Base-by-base conservation (phyloP, 148 eudicot genomes). In the Talinum fruticosum region DNA sequence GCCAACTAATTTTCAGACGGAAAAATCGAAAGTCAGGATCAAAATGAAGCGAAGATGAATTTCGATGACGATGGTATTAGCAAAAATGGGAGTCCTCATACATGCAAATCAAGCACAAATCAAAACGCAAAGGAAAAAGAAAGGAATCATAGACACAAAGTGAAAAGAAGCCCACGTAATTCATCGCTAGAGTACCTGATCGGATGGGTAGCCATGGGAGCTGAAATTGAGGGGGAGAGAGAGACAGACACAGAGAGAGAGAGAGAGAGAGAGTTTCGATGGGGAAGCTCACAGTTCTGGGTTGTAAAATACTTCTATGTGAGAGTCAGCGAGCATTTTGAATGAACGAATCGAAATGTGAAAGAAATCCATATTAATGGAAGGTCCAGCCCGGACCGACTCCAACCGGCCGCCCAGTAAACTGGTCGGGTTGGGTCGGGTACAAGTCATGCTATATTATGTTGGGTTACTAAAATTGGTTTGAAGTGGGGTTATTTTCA, bases 181-280 rank as follows among this genome's bases (percentile, higher is more conserved):
- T 28, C 33, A 2, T 32, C 64, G 10, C n/a, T 23, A 24, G 34
- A 24, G 44, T 79, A 79, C 82, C 82, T 79, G 77, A 37, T 19
- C 15, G 77, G 67, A 32, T 29, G 23, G 30, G 82, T 74, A 36
- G 77, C 82, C 82, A 79, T 79, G 38, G 53, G 15, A 74, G 45
- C 51, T 71, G 47, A 45, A 47, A 34, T n/a, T 45, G 62, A n/a
- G n/a, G n/a, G n/a, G n/a, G n/a, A n/a, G n/a, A n/a, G 2, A 38
- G 76, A 53, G 34, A 13, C 24, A 33, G 37, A 66, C 41, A 32
- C 24, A 66, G 34, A 41, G 69, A 79, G 26, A 38, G 47, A 37
- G 68, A 23, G 35, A 18, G n/a, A 41, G 8, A 41, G 54, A 14
- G 28, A 45, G 29, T 13, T 10, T 37, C 26, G 72, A 37, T 0